Evolutionary conservation across 495 filamentous ascomycete species (phyloP).

Genomic region (Chaetomium tenue): DNA sequence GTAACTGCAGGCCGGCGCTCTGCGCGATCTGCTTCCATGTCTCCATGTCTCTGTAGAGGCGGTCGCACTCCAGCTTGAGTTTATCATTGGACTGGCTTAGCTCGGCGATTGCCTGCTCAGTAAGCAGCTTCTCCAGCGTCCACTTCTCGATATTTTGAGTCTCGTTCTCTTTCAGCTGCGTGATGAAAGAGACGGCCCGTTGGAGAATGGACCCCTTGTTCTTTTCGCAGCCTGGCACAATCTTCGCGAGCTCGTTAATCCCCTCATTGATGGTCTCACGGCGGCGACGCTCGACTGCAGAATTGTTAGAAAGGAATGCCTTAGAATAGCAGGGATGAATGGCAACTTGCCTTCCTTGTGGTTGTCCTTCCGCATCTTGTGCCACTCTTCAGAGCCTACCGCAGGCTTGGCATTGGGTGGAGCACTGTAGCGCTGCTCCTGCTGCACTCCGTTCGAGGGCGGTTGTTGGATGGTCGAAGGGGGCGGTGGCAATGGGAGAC

Average conservation of each 20-base stretch:
- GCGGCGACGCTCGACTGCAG: conserved; percentile 86
- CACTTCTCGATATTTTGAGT: conserved; percentile 91
- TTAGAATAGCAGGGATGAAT: conserved; percentile 1
- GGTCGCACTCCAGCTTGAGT: conserved; percentile 73
- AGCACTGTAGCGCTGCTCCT: conserved; percentile 27
- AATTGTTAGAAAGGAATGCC: conserved; percentile 20
- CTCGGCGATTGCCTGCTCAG: conserved; percentile 90
- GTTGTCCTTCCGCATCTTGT: conserved; percentile 94
- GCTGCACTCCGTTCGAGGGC: conserved; percentile 37
- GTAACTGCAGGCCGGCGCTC: conserved; percentile 62
- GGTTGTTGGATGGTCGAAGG: conserved; percentile 34
- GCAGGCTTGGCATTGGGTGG: conserved; percentile 63
- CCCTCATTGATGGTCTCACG: conserved; percentile 99
- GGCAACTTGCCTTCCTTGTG: conserved; percentile 88
- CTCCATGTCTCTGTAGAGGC: conserved; percentile 71
- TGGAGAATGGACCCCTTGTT: conserved; percentile 97
- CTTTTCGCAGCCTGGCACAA: conserved; percentile 97
- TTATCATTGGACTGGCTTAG: conserved; percentile 86
- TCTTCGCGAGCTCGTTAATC: conserved; percentile 96
- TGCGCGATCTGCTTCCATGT: conserved; percentile 83
- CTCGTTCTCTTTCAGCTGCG: conserved; percentile 91
- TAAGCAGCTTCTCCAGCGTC: conserved; percentile 93
- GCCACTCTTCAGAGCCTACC: conserved; percentile 96
- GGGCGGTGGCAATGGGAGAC: conserved; percentile 48
- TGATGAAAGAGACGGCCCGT: conserved; percentile 90